Conservation (phyloP, 2,329 filamentous ascomycete species). For the Metarhizium robertsii region DNA sequence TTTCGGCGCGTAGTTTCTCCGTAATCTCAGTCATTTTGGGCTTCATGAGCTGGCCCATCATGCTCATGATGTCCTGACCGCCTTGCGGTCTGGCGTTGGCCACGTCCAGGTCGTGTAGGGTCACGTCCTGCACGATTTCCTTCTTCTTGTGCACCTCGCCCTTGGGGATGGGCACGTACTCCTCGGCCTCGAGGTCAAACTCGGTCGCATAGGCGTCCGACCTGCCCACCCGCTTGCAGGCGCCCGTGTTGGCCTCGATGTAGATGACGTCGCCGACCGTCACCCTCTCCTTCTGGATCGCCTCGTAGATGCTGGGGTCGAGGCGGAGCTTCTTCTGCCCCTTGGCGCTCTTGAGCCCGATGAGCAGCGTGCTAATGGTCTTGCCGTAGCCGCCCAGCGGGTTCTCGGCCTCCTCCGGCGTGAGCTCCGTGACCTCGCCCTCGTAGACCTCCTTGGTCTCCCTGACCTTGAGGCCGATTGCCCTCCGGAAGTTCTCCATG, state of each 20-base stretch:
- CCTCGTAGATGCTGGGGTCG: slow-evolving; percentile 97
- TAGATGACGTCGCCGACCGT: slow-evolving; percentile 96
- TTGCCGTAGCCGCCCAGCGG: slow-evolving; percentile 93
- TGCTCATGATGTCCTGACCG: slow-evolving; percentile 99
- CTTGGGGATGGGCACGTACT: slow-evolving; percentile 98
- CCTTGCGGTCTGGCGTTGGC: slow-evolving; percentile 93
- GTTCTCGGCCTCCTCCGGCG: slow-evolving; percentile 96
- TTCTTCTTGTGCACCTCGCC: slow-evolving; percentile 99
- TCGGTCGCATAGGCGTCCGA: slow-evolving; percentile 97
- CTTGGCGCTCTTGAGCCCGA: slow-evolving; percentile 89
- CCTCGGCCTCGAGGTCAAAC: slow-evolving; percentile 96
- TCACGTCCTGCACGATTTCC: slow-evolving; percentile 98
- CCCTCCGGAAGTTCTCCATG: slow-evolving; percentile 98
- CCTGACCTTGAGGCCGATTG: slow-evolving; percentile 91
- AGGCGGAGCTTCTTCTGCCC: slow-evolving; percentile 96
- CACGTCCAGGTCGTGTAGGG: slow-evolving; percentile 90
- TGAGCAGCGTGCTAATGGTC: slow-evolving; percentile 91
- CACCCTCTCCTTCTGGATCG: slow-evolving; percentile 96
- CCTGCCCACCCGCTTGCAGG: slow-evolving; percentile 91
- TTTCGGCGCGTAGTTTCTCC: slow-evolving; percentile 88
- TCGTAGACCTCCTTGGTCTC: slow-evolving; percentile 99
- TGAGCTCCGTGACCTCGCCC: slow-evolving; percentile 95
- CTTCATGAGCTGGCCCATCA: slow-evolving; percentile 99
- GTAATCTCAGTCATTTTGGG: slow-evolving; percentile 99
- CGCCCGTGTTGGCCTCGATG: slow-evolving; percentile 97